phyloP scores from a whole-genome alignment of 1,139 yeast species.

The Protomyces lactucae-debilis region DNA sequence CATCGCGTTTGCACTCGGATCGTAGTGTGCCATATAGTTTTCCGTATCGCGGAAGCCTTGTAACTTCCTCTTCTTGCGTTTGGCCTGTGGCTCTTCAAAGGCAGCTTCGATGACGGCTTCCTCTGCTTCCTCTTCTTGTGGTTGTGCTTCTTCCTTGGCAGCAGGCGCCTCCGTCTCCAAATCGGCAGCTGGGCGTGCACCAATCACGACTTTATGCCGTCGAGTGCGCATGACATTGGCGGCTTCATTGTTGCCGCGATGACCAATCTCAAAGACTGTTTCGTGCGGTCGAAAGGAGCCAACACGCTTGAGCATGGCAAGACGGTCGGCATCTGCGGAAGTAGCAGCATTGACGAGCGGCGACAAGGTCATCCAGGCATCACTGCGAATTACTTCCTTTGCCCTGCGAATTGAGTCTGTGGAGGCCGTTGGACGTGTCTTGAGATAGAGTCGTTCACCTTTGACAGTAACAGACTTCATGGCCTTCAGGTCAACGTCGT shows the following conservation, averaged over 20 bases:
- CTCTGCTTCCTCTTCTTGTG: constrained; percentile 37
- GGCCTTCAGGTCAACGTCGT: constrained; percentile 64
- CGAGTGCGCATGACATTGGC: constrained; percentile 81
- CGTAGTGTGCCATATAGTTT: constrained; percentile 83
- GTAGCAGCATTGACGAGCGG: constrained; percentile 41
- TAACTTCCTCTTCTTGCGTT: constrained; percentile 38
- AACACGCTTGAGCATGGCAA: constrained; percentile 64
- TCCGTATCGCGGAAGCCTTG: constrained; percentile 71
- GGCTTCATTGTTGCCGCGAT: constrained; percentile 52
- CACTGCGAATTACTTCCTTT: constrained; percentile 65
- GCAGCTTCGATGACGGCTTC: constrained; percentile 38
- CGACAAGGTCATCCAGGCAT: constrained; percentile 90
- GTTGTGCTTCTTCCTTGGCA: constrained; percentile 35
- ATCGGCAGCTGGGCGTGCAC: constrained; percentile 3
- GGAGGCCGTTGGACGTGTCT: constrained; percentile 84
- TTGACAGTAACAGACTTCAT: constrained; percentile 69
- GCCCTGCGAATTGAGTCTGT: constrained; percentile 77
- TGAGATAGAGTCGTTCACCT: constrained; percentile 81
- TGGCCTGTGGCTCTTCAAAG: constrained; percentile 33
- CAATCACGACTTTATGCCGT: constrained; percentile 73
- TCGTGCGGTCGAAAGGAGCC: constrained; percentile 67
- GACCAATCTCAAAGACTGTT: constrained; percentile 80
- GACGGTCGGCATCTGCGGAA: constrained; percentile 49
- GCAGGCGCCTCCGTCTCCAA: neutral
- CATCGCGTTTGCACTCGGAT: constrained; percentile 72